Evolutionary conservation across 805 yeast genomes (phyloP), one percentile per base, ranked within the genome.

Genomic region (Saturnispora dispora): DNA sequence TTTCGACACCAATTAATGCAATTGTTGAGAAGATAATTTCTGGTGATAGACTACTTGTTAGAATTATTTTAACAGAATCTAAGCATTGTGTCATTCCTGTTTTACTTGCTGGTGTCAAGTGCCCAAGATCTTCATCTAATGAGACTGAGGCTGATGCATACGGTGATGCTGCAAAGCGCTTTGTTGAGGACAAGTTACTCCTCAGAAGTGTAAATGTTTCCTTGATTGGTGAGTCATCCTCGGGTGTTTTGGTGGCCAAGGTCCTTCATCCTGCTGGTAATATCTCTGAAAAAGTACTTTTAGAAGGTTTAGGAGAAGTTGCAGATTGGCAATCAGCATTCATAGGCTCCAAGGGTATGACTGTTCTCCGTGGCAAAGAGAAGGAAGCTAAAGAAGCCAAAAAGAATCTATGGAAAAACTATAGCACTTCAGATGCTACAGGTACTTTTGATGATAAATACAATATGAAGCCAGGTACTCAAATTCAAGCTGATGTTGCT

Each of bases 281-380:
- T 55, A 81, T 87, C 58, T 79, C 84, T 52, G 85, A 81, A 57
- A 77, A 78, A 56, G 69, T 88, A 52, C 72, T 88, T 53, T 79
- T 76, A 52, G 73, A 72, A 51, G 96, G 96, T 10, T 72, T 83
- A 30, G 95, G 84, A 11, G 82, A 80, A 57, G 80, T 87, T 46
- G 77, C 81, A 25, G 95, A 88, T 63, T 83, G 91, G 88, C 96
- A 88, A 63, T 78, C 88, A 1, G 62, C 76, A 13, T 59, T 79
- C 41, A 70, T 88, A 52, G 96, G 96, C 5, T 69, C 88, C 10
- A 67, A 73, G 43, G 70, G 71, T 23, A 85, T 88, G 89, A 58
- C 75, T 2, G 62, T 63, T 35, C 73, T 85, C 50, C 77, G 95
- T 61, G 75, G 72, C 53, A 79, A 82, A 27, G 95, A 86, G 63